Evolutionary conservation across 345 rosid species (phyloP).

Genomic region (Ceriops zippeliana): DNA sequence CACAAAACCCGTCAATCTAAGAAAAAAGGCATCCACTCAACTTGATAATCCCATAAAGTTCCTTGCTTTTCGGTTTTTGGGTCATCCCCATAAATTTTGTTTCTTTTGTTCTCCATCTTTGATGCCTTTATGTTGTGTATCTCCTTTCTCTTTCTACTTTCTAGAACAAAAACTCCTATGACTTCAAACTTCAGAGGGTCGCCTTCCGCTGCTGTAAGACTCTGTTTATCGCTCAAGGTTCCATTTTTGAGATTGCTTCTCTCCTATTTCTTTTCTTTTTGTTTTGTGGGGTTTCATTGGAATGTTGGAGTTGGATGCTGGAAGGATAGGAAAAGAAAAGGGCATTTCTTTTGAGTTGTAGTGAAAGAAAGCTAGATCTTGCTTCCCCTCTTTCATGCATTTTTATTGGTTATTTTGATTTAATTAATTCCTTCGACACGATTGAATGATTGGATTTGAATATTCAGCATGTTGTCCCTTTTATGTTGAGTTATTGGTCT

Average conservation of each 20-base stretch:
- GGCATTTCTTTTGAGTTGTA: background rate
- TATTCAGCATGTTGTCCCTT: background rate
- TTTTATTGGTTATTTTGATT: constrained; percentile 5
- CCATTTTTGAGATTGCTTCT: background rate
- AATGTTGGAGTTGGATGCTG: constrained; percentile 5
- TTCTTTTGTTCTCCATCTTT: constrained; percentile 4
- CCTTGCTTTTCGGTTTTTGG: background rate
- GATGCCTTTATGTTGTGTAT: background rate
- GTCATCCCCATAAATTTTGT: no score
- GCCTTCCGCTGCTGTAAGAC: constrained; percentile 20
- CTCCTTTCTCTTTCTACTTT: background rate
- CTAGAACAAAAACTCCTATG: background rate
- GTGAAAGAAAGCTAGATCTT: constrained; percentile 24
- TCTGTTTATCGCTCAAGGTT: background rate
- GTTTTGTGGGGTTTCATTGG: constrained; percentile 12
- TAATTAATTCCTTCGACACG: background rate
- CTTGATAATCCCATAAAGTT: constrained; percentile 3
- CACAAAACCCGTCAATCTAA: no score
- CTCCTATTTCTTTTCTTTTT: background rate
- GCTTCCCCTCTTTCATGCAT: constrained; percentile 2
- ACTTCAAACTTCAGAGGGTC: background rate
- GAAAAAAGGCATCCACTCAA: background rate
- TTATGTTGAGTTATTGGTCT: constrained; percentile 2
- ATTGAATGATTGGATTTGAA: constrained; percentile 1
- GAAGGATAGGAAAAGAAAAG: background rate